phyloP scores from a whole-genome alignment of 495 filamentous ascomycete species.

The Choiromyces venosus region DNA sequence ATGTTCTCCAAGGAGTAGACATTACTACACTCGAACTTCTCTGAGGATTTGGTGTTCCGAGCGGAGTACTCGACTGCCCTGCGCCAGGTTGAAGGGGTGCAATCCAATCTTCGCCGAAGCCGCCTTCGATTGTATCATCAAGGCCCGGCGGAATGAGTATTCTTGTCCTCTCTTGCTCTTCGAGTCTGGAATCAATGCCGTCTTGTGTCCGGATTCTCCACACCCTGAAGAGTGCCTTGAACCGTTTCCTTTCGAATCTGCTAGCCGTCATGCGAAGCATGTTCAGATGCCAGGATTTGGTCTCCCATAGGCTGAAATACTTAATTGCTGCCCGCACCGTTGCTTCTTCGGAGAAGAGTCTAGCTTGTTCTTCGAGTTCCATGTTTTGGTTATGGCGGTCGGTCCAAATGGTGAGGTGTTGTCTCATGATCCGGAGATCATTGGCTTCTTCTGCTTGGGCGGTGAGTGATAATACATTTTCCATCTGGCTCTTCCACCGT shows the following conservation, averaged over 20 bases:
- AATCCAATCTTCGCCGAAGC: conserved; percentile 24
- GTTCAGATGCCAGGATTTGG: conserved; percentile 24
- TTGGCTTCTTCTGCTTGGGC: conserved; percentile 17
- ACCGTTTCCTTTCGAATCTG: conserved; percentile 21
- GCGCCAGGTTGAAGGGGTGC: conserved; percentile 5
- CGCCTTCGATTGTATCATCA: conserved; percentile 25
- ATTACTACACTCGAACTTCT: conserved; percentile 11
- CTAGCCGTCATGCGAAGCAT: conserved; percentile 16
- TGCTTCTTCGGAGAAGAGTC: conserved; percentile 6
- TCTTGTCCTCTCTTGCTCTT: conserved; percentile 8
- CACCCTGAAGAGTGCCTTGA: conserved; percentile 21
- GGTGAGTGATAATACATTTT: conserved; percentile 2
- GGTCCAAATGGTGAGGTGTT: conserved; percentile 16
- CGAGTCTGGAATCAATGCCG: conserved; percentile 11
- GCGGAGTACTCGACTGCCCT: conserved; percentile 1
- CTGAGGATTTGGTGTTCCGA: conserved; percentile 7
- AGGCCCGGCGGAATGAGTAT: conserved; percentile 13
- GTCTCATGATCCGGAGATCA: conserved; percentile 10
- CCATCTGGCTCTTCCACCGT: conserved; percentile 11
- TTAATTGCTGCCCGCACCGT: conserved; percentile 21
- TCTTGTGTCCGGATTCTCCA: conserved; percentile 17
- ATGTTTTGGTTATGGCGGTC: conserved; percentile 12
- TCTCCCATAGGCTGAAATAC: conserved; percentile 30
- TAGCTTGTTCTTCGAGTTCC: conserved; percentile 11
- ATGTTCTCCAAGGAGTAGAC: conserved; percentile 17